phyloP scores from a whole-genome alignment of 495 filamentous ascomycete genomes.

The Hyaloscypha variabilis region DNA sequence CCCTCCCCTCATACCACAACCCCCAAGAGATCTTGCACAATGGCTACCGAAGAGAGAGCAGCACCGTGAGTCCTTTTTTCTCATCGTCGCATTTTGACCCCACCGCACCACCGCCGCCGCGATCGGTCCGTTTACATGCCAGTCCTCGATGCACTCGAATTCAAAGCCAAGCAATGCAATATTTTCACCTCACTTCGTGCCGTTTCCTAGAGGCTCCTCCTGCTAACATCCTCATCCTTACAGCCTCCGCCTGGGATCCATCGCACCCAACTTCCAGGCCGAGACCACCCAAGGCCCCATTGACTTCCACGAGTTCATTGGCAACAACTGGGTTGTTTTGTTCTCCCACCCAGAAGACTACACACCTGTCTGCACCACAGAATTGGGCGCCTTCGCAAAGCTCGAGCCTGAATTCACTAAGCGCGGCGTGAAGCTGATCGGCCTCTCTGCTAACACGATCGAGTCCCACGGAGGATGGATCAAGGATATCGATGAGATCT shows the following conservation, averaged over 20 bases:
- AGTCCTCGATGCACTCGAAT: neutral
- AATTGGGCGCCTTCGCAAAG: slow-evolving; percentile 96
- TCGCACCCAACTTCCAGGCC: slow-evolving; percentile 91
- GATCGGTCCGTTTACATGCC: neutral
- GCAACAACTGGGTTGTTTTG: slow-evolving; percentile 90
- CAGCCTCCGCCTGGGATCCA: slow-evolving; percentile 84
- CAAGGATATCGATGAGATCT: slow-evolving; percentile 95
- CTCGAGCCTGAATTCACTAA: slow-evolving; percentile 95
- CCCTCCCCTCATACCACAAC: neutral
- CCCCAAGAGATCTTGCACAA: slow-evolving; percentile 1
- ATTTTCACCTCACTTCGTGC: neutral
- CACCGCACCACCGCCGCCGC: slow-evolving; percentile 2
- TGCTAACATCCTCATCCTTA: slow-evolving; percentile 28
- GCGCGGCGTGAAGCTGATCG: slow-evolving; percentile 94
- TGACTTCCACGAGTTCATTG: slow-evolving; percentile 97
- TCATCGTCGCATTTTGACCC: neutral
- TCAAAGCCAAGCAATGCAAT: neutral
- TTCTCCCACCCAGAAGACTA: slow-evolving; percentile 98
- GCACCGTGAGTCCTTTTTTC: slow-evolving; percentile 27
- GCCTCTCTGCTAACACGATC: slow-evolving; percentile 82
- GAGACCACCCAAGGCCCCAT: slow-evolving; percentile 90
- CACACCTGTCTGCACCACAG: slow-evolving; percentile 96
- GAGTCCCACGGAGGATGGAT: slow-evolving; percentile 76
- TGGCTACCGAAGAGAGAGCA: slow-evolving; percentile 21
- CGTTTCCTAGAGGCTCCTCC: neutral